Evolutionary conservation across 2,329 filamentous ascomycete genomes (phyloP).

Genomic region (Colletotrichum musae): DNA sequence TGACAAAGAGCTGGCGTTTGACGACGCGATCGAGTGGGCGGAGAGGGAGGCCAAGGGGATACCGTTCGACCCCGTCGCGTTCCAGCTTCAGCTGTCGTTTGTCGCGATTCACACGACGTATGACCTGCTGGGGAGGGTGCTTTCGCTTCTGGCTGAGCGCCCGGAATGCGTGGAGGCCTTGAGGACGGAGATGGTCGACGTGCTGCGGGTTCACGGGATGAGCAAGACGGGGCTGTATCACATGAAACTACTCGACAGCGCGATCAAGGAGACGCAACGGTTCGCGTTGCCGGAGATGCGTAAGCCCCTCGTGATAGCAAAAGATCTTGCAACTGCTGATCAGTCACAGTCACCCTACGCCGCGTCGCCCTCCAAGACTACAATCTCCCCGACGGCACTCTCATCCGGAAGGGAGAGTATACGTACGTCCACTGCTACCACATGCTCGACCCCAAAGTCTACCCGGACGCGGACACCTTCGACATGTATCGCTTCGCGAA

Average conservation of each 20-base stretch:
- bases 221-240: constrained; percentile 54
- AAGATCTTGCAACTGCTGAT: background rate
- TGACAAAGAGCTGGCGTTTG: constrained; percentile 30
- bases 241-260: constrained; percentile 57
- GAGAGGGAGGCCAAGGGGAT: constrained; percentile 63
- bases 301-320: background rate
- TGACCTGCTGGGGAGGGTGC: constrained; percentile 51
- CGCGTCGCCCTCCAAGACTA: background rate
- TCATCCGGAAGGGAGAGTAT: background rate
- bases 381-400: background rate
- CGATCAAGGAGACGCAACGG: constrained; percentile 56
- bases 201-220: constrained; percentile 54
- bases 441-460: background rate
- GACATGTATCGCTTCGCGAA: constrained; percentile 4
- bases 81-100: constrained; percentile 78
- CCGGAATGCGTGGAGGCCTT: constrained; percentile 57
- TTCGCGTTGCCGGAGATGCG: background rate
- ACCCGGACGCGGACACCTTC: constrained; percentile 11
- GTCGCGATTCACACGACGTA: constrained; percentile 60
- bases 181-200: constrained; percentile 56
- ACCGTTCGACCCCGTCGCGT: constrained; percentile 74
- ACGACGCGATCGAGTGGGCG: constrained; percentile 61
- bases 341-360: background rate
- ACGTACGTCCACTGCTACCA: background rate
- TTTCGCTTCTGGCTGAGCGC: constrained; percentile 56